Percentiles rank a stretch among this genome's conserved stretches.
Conservation (phyloP, 164 flowering plant genomes). For the Vitis vinifera region ASM3070453v1 NC_081812.1:15480001-15480500, state of each 20-base stretch:
- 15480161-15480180: slow-evolving; percentile 81
- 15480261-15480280: neutral
- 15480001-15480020: too few relatives aligned
- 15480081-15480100: neutral
- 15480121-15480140: slow-evolving; percentile 45
- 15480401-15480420: slow-evolving; percentile 19
- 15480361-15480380: neutral
- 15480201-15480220: neutral
- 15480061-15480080: too few relatives aligned
- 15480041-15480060: too few relatives aligned
- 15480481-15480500: too few relatives aligned
- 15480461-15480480: neutral
- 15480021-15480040: too few relatives aligned
- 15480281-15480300: slow-evolving; percentile 1
- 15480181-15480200: slow-evolving; percentile 41
- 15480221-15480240: neutral
- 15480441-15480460: slow-evolving; percentile 8
- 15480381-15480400: neutral
- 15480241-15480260: neutral
- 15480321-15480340: slow-evolving; percentile 10
- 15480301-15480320: neutral
- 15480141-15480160: slow-evolving; percentile 61
- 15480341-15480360: slow-evolving; percentile 1
- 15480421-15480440: slow-evolving; percentile 36
- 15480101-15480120: slow-evolving; percentile 29